A percentile compares a stretch with the other conserved stretches of the same genome.
phyloP scores from a whole-genome alignment of 1,139 yeast species.

The Candida pseudoviswanathii region DNA sequence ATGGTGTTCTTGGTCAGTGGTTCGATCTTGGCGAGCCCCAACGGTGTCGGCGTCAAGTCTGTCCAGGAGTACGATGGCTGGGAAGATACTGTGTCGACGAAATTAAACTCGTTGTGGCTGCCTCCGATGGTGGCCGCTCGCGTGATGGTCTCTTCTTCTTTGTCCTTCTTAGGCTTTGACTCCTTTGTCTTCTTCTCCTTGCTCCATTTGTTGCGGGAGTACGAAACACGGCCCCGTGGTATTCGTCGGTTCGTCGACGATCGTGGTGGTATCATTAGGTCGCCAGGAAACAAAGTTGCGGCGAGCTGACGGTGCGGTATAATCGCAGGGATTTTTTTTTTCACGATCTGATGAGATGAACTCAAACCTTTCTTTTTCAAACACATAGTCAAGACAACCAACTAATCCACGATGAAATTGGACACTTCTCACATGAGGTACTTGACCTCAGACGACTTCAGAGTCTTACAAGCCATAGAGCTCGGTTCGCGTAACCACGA shows the following conservation, averaged over 20 bases:
- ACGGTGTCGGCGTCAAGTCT: conserved; percentile 11
- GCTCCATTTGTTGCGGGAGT: background rate
- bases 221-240: background rate
- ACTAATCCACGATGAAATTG: conserved; percentile 65
- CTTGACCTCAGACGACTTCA: conserved; percentile 85
- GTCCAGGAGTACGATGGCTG: conserved; percentile 23
- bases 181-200: background rate
- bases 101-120: conserved; percentile 13
- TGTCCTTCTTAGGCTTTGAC: background rate
- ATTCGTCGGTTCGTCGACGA: background rate
- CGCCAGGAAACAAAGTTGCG: background rate
- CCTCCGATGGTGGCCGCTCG: conserved; percentile 9
- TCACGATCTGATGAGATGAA: background rate
- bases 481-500: conserved; percentile 92
- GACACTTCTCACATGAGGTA: conserved; percentile 94
- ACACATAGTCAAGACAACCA: background rate
- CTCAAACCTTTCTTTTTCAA: background rate
- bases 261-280: background rate
- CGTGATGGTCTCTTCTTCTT: background rate
- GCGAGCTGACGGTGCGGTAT: background rate
- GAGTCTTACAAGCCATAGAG: conserved; percentile 87
- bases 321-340: background rate
- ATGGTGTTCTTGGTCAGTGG: background rate
- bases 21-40: background rate
- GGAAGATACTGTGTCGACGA: conserved; percentile 19